Evolutionary conservation across 345 rosid species (phyloP), one percentile per base, ranked within the genome.

Genomic region (Cardamine resedifolia): DNA sequence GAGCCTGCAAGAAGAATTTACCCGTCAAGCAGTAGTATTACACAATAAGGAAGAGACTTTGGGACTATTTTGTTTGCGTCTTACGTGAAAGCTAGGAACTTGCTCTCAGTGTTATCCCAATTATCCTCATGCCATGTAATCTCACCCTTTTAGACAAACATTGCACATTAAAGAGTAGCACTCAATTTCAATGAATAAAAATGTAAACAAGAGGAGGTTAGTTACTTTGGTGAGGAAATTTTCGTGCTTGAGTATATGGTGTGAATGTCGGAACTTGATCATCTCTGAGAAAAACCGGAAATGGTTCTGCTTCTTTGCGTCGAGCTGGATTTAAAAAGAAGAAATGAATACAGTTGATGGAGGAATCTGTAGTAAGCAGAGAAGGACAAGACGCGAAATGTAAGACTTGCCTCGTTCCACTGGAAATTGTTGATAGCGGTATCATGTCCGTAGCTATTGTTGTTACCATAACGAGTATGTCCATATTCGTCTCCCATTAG

Each of bases 401-500:
- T 27, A 70, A 52, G 72, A 49, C 74, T 73, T 77, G 81, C 99
- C 84, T 83, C 84, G 7, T 56, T 74, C 97, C 97, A 91, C 77
- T 82, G 93, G 71, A 91, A 89, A 83, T 91, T 85, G 83, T 95
- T 95, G 67, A 95, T 79, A 64, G 83, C 84, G 16, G 84, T 83
- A 82, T 91, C 97, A 77, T 91, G 96, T 36, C 97, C 99, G 51
- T 91, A 91, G 77, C 96, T 89, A 74, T 89, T 95, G 89, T 91
- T 95, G 61, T 91, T 95, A 69, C 99, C 99, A 79, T 83, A 79
- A 24, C 96, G 87, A 0, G 97, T 85, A 75, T 95, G 96, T 19
- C 87, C 97, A 51, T 95, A 91, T 66, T 91, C 99, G 69, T 91
- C 98, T 59, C 98, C 97, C 98, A 94, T 94, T 39, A 91, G 79